phyloP scores from a whole-genome alignment of 371 early-diverging fungal genomes.

The Nematocida homosporus region DNA sequence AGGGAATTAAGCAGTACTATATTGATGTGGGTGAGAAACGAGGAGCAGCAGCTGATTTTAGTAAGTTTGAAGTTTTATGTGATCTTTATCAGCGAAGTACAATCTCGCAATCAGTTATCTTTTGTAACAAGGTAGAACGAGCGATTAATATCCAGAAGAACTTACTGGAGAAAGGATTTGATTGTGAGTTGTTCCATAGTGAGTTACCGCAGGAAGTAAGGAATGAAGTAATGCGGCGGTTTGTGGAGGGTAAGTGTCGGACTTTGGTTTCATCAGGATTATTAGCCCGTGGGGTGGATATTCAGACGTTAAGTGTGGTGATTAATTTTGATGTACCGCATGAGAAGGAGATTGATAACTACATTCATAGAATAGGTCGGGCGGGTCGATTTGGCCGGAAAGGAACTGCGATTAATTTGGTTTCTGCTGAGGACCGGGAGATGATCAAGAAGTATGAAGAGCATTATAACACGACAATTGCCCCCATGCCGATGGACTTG shows the following conservation, averaged over 20 bases:
- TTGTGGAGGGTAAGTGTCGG: conserved; percentile 77
- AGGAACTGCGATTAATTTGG: conserved; percentile 97
- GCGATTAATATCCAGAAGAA: conserved; percentile 88
- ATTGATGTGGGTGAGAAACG: conserved; percentile 76
- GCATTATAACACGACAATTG: conserved; percentile 92
- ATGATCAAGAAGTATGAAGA: conserved; percentile 87
- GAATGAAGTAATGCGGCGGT: conserved; percentile 89
- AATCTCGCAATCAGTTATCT: conserved; percentile 95
- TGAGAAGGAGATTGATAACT: conserved; percentile 74
- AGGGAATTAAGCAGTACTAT: conserved; percentile 98
- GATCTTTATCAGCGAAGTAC: conserved; percentile 88
- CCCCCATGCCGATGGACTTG: conserved; percentile 75
- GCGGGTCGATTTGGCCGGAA: conserved; percentile 98
- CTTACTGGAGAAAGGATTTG: conserved; percentile 82
- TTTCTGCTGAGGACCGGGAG: conserved; percentile 81
- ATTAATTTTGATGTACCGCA: conserved; percentile 93
- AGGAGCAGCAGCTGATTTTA: conserved; percentile 75
- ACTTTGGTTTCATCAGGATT: conserved; percentile 94
- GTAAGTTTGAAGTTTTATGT: conserved; percentile 76
- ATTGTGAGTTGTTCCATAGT: conserved; percentile 93
- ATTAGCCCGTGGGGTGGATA: conserved; percentile 96
- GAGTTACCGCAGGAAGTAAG: conserved; percentile 93
- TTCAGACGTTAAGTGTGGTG: conserved; percentile 95
- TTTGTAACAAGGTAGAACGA: conserved; percentile 94
- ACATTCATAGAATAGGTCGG: conserved; percentile 80